Evolutionary conservation across 176 grass and related monocot species (phyloP).

Genomic region (Zizania latifolia): DNA sequence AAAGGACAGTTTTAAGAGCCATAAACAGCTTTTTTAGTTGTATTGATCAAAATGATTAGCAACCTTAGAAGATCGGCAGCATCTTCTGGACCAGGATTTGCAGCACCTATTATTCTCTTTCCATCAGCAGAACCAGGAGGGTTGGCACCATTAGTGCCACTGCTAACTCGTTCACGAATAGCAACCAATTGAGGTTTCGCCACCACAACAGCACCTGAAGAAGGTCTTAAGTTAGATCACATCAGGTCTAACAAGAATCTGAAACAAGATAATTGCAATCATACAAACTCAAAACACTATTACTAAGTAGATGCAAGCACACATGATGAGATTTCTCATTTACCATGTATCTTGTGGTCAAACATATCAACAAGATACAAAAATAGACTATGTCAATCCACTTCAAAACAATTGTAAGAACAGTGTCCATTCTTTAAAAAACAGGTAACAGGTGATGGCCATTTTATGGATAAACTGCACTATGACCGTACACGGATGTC

Average conservation of each 20-base stretch:
- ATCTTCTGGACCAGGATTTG: conserved; percentile 86
- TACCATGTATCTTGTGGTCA: background rate
- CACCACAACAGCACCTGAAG: conserved; percentile 72
- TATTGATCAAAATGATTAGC: background rate
- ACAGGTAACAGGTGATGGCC: background rate
- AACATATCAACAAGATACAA: background rate
- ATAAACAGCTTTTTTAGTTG: background rate
- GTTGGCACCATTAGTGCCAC: conserved; percentile 34
- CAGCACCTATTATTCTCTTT: conserved; percentile 63
- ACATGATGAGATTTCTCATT: background rate
- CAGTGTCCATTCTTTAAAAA: background rate
- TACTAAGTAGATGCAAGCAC: background rate
- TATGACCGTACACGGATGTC: background rate
- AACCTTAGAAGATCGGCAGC: conserved; percentile 92
- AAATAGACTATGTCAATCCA: background rate
- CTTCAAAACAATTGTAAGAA: background rate
- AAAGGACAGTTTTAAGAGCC: background rate
- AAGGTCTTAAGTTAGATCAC: conserved; percentile 15
- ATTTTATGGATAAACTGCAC: background rate
- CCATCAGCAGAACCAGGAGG: conserved; percentile 37
- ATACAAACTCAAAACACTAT: background rate
- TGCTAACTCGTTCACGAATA: conserved; percentile 67
- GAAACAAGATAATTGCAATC: background rate
- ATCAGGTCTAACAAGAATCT: background rate
- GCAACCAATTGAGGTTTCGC: conserved; percentile 76